These are phyloP conservation scores for Fusarium sp. DNA, from an alignment of 2,329 filamentous ascomycete genomes.

Conservation along the genomic window DNA sequence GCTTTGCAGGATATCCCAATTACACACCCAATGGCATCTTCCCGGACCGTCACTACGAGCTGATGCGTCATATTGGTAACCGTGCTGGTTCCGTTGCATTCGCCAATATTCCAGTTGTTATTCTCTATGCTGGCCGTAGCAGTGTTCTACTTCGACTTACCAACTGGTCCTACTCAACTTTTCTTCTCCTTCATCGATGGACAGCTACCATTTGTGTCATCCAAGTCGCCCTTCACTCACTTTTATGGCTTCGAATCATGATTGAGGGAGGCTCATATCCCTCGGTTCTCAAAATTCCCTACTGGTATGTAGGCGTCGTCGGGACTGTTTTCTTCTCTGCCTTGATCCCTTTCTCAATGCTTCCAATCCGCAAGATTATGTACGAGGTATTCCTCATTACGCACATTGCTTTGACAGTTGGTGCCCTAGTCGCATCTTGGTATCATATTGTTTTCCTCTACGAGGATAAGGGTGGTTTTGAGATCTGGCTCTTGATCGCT, in stretches of 20 bases:
- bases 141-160: constrained; percentile 62
- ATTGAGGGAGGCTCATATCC: constrained; percentile 46
- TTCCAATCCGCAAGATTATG: constrained; percentile 53
- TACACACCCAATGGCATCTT: constrained; percentile 49
- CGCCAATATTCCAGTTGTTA: constrained; percentile 55
- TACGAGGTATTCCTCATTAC: constrained; percentile 60
- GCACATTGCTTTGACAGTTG: constrained; percentile 57
- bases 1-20: constrained; percentile 47
- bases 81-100: constrained; percentile 58
- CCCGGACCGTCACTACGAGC: constrained; percentile 38
- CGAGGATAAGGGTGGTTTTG: constrained; percentile 57
- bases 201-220: constrained; percentile 59
- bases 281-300: constrained; percentile 47
- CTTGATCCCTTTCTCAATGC: constrained; percentile 50
- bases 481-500: constrained; percentile 48
- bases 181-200: constrained; percentile 63
- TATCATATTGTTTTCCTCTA: constrained; percentile 57
- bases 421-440: constrained; percentile 58
- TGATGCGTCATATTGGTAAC: constrained; percentile 54
- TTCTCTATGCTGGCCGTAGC: constrained; percentile 62
- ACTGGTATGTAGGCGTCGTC: constrained; percentile 60
- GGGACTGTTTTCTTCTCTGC: constrained; percentile 52
- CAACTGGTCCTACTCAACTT: constrained; percentile 63
- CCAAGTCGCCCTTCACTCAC: constrained; percentile 61
- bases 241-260: constrained; percentile 55